These are phyloP conservation scores for Luvunga scandens DNA, from an alignment of 345 rosid species.

Conservation along the genomic window DNA sequence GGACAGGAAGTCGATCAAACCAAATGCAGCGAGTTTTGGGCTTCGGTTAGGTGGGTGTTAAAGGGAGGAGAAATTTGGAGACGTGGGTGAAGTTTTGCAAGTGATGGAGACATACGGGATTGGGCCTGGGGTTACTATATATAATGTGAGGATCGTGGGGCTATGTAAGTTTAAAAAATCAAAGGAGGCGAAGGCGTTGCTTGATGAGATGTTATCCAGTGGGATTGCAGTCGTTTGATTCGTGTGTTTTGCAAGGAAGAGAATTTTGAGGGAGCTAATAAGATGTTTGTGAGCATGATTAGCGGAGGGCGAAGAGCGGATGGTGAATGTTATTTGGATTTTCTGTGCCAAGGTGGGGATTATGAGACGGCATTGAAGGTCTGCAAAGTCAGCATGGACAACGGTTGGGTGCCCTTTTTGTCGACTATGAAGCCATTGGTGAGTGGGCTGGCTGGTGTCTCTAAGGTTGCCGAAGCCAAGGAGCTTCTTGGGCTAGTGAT, in stretches of 20 bases:
- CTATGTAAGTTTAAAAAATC: conserved; percentile 30
- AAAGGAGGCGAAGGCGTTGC: conserved; percentile 42
- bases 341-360: conserved; percentile 57
- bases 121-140: conserved; percentile 31
- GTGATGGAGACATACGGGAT: conserved; percentile 41
- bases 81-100: conserved; percentile 57
- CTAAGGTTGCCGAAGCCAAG: conserved; percentile 57
- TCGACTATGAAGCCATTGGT: conserved; percentile 65
- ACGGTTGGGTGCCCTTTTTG: conserved; percentile 67
- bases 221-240: conserved; percentile 43
- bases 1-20: conserved; percentile 61
- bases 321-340: conserved; percentile 51
- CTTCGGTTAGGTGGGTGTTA: conserved; percentile 63
- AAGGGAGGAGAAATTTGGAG: conserved; percentile 61
- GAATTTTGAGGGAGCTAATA: conserved; percentile 59
- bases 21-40: conserved; percentile 50
- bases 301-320: conserved; percentile 45
- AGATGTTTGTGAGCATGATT: conserved; percentile 54
- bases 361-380: conserved; percentile 55
- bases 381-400: conserved; percentile 63
- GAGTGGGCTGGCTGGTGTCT: conserved; percentile 51
- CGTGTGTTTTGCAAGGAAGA: conserved; percentile 66
- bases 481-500: conserved; percentile 48
- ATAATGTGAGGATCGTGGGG: conserved; percentile 40
- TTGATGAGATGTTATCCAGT: too few species aligned